Conservation (phyloP, 305 asterid genomes). For the Ilex paraguariensis region DNA sequence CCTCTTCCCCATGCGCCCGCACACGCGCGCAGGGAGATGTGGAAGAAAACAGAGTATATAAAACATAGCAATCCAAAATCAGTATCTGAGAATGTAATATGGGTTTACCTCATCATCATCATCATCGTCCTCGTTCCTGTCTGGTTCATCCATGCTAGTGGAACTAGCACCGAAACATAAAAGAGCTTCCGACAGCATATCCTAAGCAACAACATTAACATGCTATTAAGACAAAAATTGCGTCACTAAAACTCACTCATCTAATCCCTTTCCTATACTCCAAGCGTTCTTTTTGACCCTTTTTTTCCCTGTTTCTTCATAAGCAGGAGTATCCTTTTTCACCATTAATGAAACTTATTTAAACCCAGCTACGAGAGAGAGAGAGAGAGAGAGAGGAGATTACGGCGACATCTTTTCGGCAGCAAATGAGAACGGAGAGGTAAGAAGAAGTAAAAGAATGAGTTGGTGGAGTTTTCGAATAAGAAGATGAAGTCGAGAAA, state of each 20-base stretch:
- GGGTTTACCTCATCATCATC: constrained; percentile 36
- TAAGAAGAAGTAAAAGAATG: constrained; percentile 45
- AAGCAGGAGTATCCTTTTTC: background rate
- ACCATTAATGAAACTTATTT: background rate
- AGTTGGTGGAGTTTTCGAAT: constrained; percentile 12
- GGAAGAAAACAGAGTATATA: too few species aligned
- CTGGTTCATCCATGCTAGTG: constrained; percentile 53
- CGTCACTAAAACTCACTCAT: too few species aligned
- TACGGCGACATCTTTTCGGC: constrained; percentile 55
- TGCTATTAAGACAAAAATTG: background rate
- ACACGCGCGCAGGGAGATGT: too few species aligned
- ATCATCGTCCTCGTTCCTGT: constrained; percentile 10
- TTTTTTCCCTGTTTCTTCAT: background rate
- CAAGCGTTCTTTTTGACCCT: too few species aligned
- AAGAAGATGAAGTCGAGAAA: constrained; percentile 27
- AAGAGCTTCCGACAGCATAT: constrained; percentile 71
- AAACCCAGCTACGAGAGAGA: background rate
- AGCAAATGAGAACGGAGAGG: constrained; percentile 71
- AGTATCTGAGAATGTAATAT: background rate
- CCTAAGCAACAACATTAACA: constrained; percentile 34
- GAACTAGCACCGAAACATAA: constrained; percentile 89
- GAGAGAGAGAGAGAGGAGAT: constrained; percentile 9
- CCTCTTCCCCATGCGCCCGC: too few species aligned
- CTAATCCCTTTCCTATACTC: too few species aligned
- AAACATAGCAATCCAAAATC: too few species aligned